Evolutionary conservation across 768 basidiomycete species (phyloP).

Genomic region (Galerina sulciceps): DNA sequence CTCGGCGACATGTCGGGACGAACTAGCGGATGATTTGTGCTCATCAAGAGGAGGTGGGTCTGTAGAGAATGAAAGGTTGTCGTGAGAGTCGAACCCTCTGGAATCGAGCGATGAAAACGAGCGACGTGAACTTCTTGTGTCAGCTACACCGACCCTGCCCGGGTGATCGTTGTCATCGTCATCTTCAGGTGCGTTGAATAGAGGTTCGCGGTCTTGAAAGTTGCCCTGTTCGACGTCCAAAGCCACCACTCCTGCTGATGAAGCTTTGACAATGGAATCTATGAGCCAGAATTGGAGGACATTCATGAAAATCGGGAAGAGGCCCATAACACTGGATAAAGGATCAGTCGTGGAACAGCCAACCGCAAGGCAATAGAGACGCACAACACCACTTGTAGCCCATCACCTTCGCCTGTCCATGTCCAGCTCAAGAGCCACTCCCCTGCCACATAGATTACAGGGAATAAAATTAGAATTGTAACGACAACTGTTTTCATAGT

Average conservation of each 20-base stretch:
- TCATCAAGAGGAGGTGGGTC: conserved; percentile 34
- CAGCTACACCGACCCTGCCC: conserved; percentile 48
- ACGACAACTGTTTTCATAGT: conserved; percentile 95
- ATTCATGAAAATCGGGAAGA: conserved; percentile 91
- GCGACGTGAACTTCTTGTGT: conserved; percentile 36
- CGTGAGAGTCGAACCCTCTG: conserved; percentile 16
- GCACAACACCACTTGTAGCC: conserved; percentile 80
- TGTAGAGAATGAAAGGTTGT: conserved; percentile 29
- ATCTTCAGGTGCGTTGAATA: conserved; percentile 59
- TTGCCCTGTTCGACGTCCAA: conserved; percentile 44
- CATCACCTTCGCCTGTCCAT: conserved; percentile 61
- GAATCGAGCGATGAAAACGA: conserved; percentile 36
- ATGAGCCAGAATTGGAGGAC: conserved; percentile 94
- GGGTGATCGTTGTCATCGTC: conserved; percentile 52
- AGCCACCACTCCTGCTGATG: conserved; percentile 38
- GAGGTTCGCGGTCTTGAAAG: conserved; percentile 57
- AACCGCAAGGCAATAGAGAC: conserved; percentile 29
- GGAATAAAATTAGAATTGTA: conserved; percentile 69
- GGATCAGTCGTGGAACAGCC: conserved; percentile 1
- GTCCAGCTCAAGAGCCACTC: conserved; percentile 88
- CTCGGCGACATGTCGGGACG: conserved; percentile 33
- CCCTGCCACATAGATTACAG: conserved; percentile 74
- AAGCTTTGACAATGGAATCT: conserved; percentile 89
- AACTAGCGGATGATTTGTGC: conserved; percentile 42
- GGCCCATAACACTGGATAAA: conserved; percentile 75